phyloP scores from a whole-genome alignment of 1,284 basidiomycete species.

The Apiotrichum mycotoxinovorans region DNA sequence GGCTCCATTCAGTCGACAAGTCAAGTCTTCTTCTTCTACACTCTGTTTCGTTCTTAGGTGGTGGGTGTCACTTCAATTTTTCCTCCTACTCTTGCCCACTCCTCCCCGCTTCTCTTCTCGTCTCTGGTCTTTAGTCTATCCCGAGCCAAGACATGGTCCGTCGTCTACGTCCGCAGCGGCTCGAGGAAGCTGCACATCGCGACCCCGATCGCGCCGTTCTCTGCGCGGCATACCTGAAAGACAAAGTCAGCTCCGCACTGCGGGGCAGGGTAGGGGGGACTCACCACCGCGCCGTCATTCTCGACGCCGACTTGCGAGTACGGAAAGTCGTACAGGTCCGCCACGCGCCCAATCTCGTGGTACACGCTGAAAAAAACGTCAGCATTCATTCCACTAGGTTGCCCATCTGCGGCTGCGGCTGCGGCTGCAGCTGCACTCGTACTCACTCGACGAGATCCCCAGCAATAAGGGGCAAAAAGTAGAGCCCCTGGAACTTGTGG shows the following conservation, averaged over 20 bases:
- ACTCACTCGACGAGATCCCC: slow-evolving; percentile 36
- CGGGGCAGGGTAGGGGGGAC: neutral
- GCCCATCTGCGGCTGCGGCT: no score
- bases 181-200: slow-evolving; percentile 50
- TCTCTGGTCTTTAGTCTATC: no score
- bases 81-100: no score
- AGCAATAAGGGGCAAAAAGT: slow-evolving; percentile 38
- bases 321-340: slow-evolving; percentile 46
- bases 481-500: slow-evolving; percentile 37
- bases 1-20: no score
- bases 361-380: slow-evolving; percentile 42
- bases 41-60: no score
- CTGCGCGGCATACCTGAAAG: slow-evolving; percentile 31
- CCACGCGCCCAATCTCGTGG: slow-evolving; percentile 50
- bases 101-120: no score
- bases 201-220: slow-evolving; percentile 43
- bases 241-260: neutral
- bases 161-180: slow-evolving; percentile 25
- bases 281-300: slow-evolving; percentile 49
- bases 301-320: slow-evolving; percentile 48
- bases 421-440: neutral
- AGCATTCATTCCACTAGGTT: no score
- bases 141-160: no score
- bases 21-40: no score
- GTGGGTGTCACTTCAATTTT: no score